A percentile compares a stretch with the other conserved stretches of the same genome.
Conservation (phyloP, 2,329 filamentous ascomycete species). For the Myriosclerotinia scirpicola region DNA sequence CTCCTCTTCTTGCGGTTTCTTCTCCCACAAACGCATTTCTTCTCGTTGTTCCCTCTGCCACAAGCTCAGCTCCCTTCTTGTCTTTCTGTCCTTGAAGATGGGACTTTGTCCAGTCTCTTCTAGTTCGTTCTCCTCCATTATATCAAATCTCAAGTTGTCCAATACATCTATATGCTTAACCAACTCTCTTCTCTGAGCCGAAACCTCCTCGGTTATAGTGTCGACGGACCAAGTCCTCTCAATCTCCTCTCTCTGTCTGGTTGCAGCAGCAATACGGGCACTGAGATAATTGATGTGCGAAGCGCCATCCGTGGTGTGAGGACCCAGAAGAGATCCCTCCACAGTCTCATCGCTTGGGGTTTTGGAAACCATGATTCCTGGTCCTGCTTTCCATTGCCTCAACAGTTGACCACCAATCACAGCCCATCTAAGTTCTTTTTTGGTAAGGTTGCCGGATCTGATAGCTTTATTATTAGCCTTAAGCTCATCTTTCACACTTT, state of each 20-base stretch:
- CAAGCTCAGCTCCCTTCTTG: constrained; percentile 5
- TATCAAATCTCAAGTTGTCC: background rate
- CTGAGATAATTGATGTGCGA: constrained; percentile 17
- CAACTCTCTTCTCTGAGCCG: background rate
- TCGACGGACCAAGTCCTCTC: background rate
- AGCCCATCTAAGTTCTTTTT: background rate
- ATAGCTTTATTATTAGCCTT: background rate
- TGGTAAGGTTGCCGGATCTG: background rate
- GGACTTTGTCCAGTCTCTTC: background rate
- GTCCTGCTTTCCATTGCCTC: constrained; percentile 13
- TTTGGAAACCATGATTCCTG: constrained; percentile 9
- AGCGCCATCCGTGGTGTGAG: constrained; percentile 9
- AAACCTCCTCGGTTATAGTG: background rate
- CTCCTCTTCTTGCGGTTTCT: background rate
- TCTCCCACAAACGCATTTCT: constrained; percentile 16
- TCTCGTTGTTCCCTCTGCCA: constrained; percentile 2
- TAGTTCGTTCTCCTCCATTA: background rate
- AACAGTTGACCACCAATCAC: background rate
- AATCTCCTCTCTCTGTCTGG: background rate
- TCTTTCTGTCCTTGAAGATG: constrained; percentile 10
- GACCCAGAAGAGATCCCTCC: constrained; percentile 1
- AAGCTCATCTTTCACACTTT: background rate
- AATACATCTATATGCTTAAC: background rate
- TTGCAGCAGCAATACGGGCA: constrained; percentile 9
- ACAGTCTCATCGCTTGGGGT: background rate